phyloP scores from a whole-genome alignment of 2,329 filamentous ascomycete species.

The Chrysoporthe deuterocubensis region DNA sequence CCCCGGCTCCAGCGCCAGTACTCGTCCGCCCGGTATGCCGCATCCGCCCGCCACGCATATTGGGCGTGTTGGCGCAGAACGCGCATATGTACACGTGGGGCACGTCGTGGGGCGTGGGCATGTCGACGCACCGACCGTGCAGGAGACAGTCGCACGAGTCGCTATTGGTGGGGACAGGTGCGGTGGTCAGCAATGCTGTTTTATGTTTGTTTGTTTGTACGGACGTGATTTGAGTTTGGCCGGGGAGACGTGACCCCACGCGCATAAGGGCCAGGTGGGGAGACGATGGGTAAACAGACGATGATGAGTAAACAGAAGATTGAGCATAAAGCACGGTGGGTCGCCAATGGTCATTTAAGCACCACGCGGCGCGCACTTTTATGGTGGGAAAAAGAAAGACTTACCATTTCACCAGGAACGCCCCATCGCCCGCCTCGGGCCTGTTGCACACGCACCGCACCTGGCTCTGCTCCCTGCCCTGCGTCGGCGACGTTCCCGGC shows the following conservation, averaged over 20 bases:
- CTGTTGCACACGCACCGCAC: conserved; percentile 63
- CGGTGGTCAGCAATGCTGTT: conserved; percentile 25
- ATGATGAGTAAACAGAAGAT: not conserved
- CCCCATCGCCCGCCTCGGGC: conserved; percentile 47
- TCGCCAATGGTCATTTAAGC: too few species aligned
- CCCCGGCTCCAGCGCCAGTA: not conserved
- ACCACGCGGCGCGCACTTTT: too few species aligned
- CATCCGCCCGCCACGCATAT: conserved; percentile 53
- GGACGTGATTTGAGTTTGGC: not conserved
- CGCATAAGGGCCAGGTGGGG: not conserved
- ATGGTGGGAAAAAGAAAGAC: conserved; percentile 32
- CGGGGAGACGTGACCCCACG: not conserved
- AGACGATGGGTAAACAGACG: too few species aligned
- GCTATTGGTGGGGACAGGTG: conserved; percentile 40
- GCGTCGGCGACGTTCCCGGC: conserved; percentile 45
- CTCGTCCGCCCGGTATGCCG: conserved; percentile 46
- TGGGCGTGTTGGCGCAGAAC: conserved; percentile 65
- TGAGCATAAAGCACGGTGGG: not conserved
- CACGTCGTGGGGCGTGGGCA: conserved; percentile 52
- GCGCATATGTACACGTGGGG: conserved; percentile 67
- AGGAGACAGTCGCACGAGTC: conserved; percentile 69
- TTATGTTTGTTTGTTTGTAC: conserved; percentile 17
- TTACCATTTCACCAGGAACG: conserved; percentile 69
- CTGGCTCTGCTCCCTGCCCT: conserved; percentile 44
- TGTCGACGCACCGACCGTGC: conserved; percentile 66